phyloP scores from a whole-genome alignment of 805 yeast species.

The Candida andamanensis region DNA sequence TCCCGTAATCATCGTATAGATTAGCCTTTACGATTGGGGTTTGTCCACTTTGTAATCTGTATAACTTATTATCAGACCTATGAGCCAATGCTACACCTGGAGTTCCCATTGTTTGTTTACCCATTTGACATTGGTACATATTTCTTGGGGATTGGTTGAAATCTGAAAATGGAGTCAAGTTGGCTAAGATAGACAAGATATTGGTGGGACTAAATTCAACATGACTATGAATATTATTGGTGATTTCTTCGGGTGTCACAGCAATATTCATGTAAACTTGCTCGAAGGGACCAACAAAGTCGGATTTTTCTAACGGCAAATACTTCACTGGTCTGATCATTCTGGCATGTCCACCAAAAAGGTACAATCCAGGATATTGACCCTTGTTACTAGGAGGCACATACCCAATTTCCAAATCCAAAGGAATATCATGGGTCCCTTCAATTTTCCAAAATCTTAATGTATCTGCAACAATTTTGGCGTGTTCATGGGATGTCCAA shows the following conservation, averaged over 20 bases:
- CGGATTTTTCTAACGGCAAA: slow-evolving; percentile 76
- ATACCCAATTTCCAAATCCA: slow-evolving; percentile 86
- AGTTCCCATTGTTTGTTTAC: slow-evolving; percentile 99
- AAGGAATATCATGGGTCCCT: slow-evolving; percentile 71
- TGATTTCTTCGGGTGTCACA: slow-evolving; percentile 87
- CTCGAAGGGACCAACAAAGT: slow-evolving; percentile 94
- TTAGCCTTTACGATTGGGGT: slow-evolving; percentile 95
- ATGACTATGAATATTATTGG: slow-evolving; percentile 75
- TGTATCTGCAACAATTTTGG: slow-evolving; percentile 80
- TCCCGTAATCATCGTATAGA: slow-evolving; percentile 90
- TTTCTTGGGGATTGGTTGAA: slow-evolving; percentile 99
- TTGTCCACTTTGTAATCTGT: slow-evolving; percentile 91
- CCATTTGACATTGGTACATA: slow-evolving; percentile 99
- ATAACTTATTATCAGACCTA: slow-evolving; percentile 91
- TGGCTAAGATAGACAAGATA: slow-evolving; percentile 89
- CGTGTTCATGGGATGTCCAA: slow-evolving; percentile 90
- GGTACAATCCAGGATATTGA: slow-evolving; percentile 92
- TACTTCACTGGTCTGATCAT: slow-evolving; percentile 95
- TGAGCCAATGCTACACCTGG: slow-evolving; percentile 94
- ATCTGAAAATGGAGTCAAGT: slow-evolving; percentile 96
- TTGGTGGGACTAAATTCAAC: slow-evolving; percentile 95
- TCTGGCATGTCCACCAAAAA: slow-evolving; percentile 89
- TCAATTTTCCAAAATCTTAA: slow-evolving; percentile 90
- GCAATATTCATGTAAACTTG: slow-evolving; percentile 97
- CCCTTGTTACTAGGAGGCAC: slow-evolving; percentile 96